Percentiles rank a stretch among this genome's conserved stretches.
Conservation (phyloP, 495 filamentous ascomycete genomes). For the Cercophora sp. region DNA sequence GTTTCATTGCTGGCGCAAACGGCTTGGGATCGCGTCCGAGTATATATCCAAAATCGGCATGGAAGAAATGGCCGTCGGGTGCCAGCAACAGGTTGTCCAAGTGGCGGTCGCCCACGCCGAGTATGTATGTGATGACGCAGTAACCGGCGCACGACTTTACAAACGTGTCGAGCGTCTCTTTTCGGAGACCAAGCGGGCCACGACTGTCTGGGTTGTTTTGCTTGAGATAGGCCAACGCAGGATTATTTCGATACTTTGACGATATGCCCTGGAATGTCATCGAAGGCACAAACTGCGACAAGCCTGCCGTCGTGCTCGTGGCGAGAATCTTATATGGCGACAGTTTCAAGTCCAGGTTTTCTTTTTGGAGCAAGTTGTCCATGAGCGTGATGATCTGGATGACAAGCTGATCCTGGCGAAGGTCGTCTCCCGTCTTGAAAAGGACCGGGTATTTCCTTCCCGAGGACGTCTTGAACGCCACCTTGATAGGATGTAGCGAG, state of each 20-base stretch:
- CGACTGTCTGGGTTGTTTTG: slow-evolving; percentile 84
- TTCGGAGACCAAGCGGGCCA: slow-evolving; percentile 80
- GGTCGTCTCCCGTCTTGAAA: slow-evolving; percentile 96
- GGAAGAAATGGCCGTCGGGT: slow-evolving; percentile 94
- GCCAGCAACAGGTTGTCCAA: slow-evolving; percentile 92
- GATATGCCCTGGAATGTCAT: slow-evolving; percentile 75
- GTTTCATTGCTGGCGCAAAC: slow-evolving; percentile 93
- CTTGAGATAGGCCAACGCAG: slow-evolving; percentile 74
- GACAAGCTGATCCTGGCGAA: slow-evolving; percentile 95
- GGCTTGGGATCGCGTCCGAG: slow-evolving; percentile 96
- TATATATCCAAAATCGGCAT: slow-evolving; percentile 97
- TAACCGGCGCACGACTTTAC: slow-evolving; percentile 96
- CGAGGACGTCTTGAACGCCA: slow-evolving; percentile 80
- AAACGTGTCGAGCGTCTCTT: slow-evolving; percentile 92
- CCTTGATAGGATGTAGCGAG: slow-evolving; percentile 78
- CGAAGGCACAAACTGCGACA: slow-evolving; percentile 88
- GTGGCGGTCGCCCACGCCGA: slow-evolving; percentile 96
- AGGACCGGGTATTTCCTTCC: slow-evolving; percentile 81
- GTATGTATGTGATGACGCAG: slow-evolving; percentile 96
- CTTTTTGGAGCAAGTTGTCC: slow-evolving; percentile 92
- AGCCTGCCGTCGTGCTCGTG: slow-evolving; percentile 81
- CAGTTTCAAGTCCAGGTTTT: slow-evolving; percentile 94
- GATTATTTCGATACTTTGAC: slow-evolving; percentile 71
- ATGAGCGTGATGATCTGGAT: slow-evolving; percentile 98
- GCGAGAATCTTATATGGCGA: slow-evolving; percentile 95